Evolutionary conservation across 1,139 yeast genomes (phyloP).

Genomic region (Chernovozyma sophiae-reginae): DNA sequence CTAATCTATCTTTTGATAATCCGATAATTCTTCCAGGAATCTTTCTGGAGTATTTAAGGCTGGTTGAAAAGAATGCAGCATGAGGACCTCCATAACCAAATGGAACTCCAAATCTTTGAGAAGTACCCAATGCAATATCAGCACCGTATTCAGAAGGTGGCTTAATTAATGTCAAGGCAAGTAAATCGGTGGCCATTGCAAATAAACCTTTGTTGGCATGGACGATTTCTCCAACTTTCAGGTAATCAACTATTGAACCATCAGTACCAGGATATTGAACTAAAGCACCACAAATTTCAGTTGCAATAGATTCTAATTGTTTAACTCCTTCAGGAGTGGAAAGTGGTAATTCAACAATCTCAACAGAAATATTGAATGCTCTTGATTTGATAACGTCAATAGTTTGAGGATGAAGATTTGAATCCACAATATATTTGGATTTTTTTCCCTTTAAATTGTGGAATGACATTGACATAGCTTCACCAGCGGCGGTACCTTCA

Average conservation of each 20-base stretch:
- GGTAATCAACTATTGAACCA: constrained; percentile 61
- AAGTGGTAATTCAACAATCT: constrained; percentile 57
- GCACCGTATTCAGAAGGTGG: constrained; percentile 88
- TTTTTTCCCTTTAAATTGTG: constrained; percentile 67
- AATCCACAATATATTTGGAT: constrained; percentile 65
- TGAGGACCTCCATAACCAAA: constrained; percentile 99
- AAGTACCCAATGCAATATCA: constrained; percentile 86
- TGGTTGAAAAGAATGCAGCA: constrained; percentile 93
- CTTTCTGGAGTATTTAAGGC: constrained; percentile 74
- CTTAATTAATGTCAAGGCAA: constrained; percentile 79
- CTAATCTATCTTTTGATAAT: constrained; percentile 85
- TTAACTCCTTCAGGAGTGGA: constrained; percentile 44
- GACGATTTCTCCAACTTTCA: constrained; percentile 55
- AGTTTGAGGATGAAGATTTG: constrained; percentile 81
- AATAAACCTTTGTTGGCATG: constrained; percentile 73
- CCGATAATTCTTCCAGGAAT: constrained; percentile 97
- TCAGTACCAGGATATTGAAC: constrained; percentile 90
- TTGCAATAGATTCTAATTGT: constrained; percentile 29
- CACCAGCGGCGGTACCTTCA: constrained; percentile 98
- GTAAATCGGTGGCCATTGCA: constrained; percentile 83
- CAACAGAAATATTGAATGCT: constrained; percentile 70
- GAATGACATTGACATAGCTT: constrained; percentile 87
- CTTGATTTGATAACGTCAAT: constrained; percentile 72
- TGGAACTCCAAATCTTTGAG: constrained; percentile 97
- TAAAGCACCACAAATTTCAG: constrained; percentile 70